A percentile compares a stretch with the other conserved stretches of the same genome.
These are phyloP conservation scores for Backusella westeae DNA, from an alignment of 192 early-diverging fungal genomes.

Conservation along the genomic window DNA sequence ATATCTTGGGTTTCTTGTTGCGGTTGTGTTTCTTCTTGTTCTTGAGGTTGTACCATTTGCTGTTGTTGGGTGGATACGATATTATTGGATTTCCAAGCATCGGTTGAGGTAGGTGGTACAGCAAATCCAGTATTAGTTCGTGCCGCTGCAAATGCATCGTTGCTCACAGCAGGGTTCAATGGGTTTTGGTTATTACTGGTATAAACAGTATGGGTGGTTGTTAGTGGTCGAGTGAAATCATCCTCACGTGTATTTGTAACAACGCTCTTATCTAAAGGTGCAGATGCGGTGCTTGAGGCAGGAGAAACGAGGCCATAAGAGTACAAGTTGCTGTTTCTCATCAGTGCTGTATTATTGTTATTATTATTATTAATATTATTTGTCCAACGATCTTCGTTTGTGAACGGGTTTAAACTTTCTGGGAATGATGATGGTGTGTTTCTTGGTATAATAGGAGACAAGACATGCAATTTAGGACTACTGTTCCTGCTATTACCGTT, in stretches of 20 bases:
- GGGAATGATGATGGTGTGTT: neutral
- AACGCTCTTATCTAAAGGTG: neutral
- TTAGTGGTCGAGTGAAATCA: neutral
- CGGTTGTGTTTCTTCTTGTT: neutral
- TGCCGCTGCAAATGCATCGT: neutral
- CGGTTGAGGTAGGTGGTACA: neutral
- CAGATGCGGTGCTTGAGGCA: constrained; percentile 2
- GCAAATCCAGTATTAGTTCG: neutral
- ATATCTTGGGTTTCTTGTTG: constrained; percentile 4
- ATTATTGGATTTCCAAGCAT: neutral
- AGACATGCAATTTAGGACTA: constrained; percentile 9
- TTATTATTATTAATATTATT: neutral
- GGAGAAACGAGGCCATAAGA: constrained; percentile 4
- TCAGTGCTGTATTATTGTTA: neutral
- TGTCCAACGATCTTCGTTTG: neutral
- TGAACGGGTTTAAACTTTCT: neutral
- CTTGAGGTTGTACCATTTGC: neutral
- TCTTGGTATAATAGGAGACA: constrained; percentile 8
- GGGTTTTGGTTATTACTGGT: neutral
- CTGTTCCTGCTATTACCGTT: neutral
- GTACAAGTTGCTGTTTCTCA: neutral
- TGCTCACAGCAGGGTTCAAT: neutral
- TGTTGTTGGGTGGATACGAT: neutral
- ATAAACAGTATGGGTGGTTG: neutral
- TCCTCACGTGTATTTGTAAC: neutral